Base-by-base conservation (phyloP, 805 yeast species). In the Komagataella pseudopastoris region DNA sequence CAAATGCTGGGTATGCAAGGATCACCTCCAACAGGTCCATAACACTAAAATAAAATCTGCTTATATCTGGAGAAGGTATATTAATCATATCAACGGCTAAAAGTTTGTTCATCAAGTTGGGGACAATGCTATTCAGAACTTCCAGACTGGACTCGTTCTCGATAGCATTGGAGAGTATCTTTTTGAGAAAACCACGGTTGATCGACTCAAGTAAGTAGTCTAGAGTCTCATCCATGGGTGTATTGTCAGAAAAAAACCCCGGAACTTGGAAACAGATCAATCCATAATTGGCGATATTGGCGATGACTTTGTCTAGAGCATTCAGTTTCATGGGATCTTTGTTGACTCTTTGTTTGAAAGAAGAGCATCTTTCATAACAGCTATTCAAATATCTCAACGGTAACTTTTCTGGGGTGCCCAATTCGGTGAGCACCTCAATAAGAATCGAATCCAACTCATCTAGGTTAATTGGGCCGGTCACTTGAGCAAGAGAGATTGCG, bases 91-190 rank as follows among this genome's bases (percentile, higher is more conserved):
- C 78, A 44, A 72, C 53, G 4, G 56, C 54, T 49, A 67, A 62
- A 39, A 69, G 68, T 50, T 60, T 64, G 39, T 58, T 56, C 12
- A 79, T 71, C 48, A 78, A 53, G 12, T 58, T 56, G 2, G 81
- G 81, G 16, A 78, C 59, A 20, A 85, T 65, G 4, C 76, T 69
- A 53, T 77, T 75, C 53, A 84, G 64, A 36, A 87, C 70, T 17
- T 83, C 93, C 6, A 77, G 56, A 6, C 83, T 62, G 0, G 81
- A 70, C 1, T 81, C 95, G 59, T 86, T 88, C 52, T 81, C 85
- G 22, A 75, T 70, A 7, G 90, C 77, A 51, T 81, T 71, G 39
- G 70, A 65, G 14, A 85, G 62, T 30, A 86, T 71, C 47, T 79
- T 83, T 3, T 72, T 63, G 51, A 88, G 62, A 54, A 81, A 82